Base-by-base conservation (phyloP, 1,139 yeast genomes). In the Hemisphaericaspora subhashii region DNA sequence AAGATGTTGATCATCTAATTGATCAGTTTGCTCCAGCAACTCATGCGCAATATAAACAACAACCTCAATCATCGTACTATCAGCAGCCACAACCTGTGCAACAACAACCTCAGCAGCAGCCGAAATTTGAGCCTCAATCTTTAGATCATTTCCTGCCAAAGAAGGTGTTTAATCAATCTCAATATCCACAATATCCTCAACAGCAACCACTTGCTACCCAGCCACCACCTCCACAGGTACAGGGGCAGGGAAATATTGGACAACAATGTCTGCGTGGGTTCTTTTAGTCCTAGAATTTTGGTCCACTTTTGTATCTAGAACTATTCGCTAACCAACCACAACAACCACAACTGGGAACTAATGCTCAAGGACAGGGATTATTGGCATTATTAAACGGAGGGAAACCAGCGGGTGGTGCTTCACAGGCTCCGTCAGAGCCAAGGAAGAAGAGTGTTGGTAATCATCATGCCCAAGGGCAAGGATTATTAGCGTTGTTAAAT, bases 371-470 rank as follows among this genome's bases (percentile, higher is more conserved):
- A 9, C 49, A 51, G 31, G 49, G 51, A 25, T 45, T 54, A 32
- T 43, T 54, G 23, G 48, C 48, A 35, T 40, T 53, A 23, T 46
- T 54, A 31, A 52, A 51, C 36, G 48, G 52, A 3, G 49, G 50
- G 3, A 45, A 40, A 26, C 39, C 41, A 16, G 26, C 35, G 23
- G 36, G n/a, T n/a, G n/a, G n/a, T n/a, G n/a, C n/a, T n/a, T n/a
- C n/a, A n/a, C n/a, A n/a, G n/a, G n/a, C n/a, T n/a, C n/a, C n/a
- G n/a, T n/a, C n/a, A n/a, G n/a, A n/a, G n/a, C n/a, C n/a, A n/a
- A n/a, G n/a, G n/a, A n/a, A n/a, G 7, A 24, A 24, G 27, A 24
- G 27, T 12, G 12, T 23, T 8, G 11, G 25, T 11, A 20, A 20
- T 12, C 30, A 14, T 27, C 30, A 13, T n/a, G n/a, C n/a, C n/a